These are phyloP conservation scores for Rhizopogon vinicolor DNA, from an alignment of 768 basidiomycete genomes.

Conservation along the genomic window DNA sequence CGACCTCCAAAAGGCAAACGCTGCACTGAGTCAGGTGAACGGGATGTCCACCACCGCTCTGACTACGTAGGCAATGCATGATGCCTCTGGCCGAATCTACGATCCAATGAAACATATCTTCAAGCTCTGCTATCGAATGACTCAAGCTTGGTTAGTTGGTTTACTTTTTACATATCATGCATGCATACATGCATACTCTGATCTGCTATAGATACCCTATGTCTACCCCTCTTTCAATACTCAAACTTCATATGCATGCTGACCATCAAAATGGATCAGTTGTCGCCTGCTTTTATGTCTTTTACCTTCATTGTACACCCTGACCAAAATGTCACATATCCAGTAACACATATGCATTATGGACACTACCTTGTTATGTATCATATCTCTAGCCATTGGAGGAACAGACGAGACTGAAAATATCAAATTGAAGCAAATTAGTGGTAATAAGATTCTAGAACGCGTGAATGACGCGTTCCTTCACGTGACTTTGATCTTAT, in stretches of 20 bases:
- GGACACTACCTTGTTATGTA: neutral
- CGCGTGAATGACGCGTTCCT: neutral
- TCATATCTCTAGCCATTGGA: too few relatives aligned
- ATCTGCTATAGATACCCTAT: neutral
- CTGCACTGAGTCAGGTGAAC: constrained; percentile 67
- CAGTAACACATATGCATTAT: neutral
- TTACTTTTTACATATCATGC: neutral
- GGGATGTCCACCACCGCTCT: constrained; percentile 1
- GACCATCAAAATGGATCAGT: neutral
- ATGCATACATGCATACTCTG: neutral
- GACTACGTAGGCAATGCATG: neutral
- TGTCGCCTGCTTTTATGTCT: neutral
- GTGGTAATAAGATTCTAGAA: too few relatives aligned
- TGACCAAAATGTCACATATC: neutral
- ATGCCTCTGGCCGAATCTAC: neutral
- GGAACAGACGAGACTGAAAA: too few relatives aligned
- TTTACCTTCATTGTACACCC: neutral
- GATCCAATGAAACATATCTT: neutral
- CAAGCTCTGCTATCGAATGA: neutral
- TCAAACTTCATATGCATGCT: neutral
- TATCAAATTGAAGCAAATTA: too few relatives aligned
- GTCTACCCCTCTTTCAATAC: neutral
- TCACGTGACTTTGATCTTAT: neutral
- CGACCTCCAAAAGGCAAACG: constrained; percentile 85
- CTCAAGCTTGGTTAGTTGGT: neutral